phyloP scores from a whole-genome alignment of 2,329 filamentous ascomycete genomes.

The Aureobasidium mangrovei region DNA sequence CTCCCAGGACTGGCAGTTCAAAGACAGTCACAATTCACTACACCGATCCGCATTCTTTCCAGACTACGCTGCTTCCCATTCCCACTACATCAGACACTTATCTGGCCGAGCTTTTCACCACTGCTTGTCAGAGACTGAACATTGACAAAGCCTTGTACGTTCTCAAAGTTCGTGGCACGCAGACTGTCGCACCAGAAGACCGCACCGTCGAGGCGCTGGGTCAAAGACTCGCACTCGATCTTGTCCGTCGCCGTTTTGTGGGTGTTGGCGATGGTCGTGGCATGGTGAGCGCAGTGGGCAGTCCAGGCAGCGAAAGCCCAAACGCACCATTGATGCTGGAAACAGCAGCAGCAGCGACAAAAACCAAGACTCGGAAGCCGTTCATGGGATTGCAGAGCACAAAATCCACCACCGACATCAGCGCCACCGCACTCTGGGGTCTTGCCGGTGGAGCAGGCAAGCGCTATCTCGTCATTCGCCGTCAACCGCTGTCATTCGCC shows the following conservation, averaged over 20 bases:
- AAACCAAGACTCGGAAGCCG: constrained; percentile 36
- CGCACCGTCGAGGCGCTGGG: constrained; percentile 72
- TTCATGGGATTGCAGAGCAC: constrained; percentile 13
- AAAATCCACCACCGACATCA: constrained; percentile 36
- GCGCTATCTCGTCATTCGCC: constrained; percentile 71
- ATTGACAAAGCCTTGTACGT: constrained; percentile 73
- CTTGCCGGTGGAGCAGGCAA: constrained; percentile 34
- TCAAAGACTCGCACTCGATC: constrained; percentile 64
- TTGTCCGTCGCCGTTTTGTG: constrained; percentile 65
- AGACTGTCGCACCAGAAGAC: constrained; percentile 66
- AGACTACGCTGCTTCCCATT: constrained; percentile 60
- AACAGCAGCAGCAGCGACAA: constrained; percentile 40
- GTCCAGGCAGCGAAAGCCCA: constrained; percentile 61
- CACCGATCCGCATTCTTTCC: constrained; percentile 55
- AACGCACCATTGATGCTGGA: constrained; percentile 53
- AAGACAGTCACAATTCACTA: constrained; percentile 67
- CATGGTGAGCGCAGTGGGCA: constrained; percentile 52
- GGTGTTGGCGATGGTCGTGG: constrained; percentile 34
- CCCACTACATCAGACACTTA: constrained; percentile 77
- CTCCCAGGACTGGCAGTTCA: constrained; percentile 56
- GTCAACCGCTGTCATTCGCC: constrained; percentile 74
- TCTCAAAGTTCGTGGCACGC: constrained; percentile 65
- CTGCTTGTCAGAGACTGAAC: constrained; percentile 66
- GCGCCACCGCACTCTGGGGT: constrained; percentile 15
- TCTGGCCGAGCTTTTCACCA: constrained; percentile 70